Percentiles rank a stretch among this genome's conserved stretches.
These are phyloP conservation scores for Eucalyptus grandis DNA, from an alignment of 345 rosid species.

Conservation along the genomic window DNA sequence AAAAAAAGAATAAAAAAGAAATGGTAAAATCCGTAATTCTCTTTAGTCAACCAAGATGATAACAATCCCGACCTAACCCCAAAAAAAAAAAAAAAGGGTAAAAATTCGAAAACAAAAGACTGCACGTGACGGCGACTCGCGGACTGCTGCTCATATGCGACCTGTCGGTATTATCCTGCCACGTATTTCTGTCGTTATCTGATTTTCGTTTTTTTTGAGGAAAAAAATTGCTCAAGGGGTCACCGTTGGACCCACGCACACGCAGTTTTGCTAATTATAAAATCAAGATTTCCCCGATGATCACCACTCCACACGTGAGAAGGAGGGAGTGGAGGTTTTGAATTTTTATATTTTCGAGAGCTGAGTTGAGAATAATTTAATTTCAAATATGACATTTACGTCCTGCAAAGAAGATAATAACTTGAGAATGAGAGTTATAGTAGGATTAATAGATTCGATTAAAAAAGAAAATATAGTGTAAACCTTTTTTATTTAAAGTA, in stretches of 20 bases:
- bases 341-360: too few species aligned
- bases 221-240: neutral
- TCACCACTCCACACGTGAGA: too few species aligned
- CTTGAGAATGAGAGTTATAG: rapidly evolving
- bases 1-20: neutral
- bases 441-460: rapidly evolving
- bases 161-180: slow-evolving; percentile 5
- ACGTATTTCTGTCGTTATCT: neutral
- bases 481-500: neutral
- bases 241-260: neutral
- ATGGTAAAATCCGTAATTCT: neutral
- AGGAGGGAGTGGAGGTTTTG: rapidly evolving
- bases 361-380: too few species aligned
- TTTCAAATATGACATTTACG: rapidly evolving
- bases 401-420: rapidly evolving
- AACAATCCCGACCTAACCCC: neutral
- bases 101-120: neutral
- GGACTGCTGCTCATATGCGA: neutral
- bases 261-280: neutral
- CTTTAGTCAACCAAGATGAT: neutral
- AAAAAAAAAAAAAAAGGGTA: neutral
- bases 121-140: slow-evolving; percentile 8
- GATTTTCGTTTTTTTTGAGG: neutral
- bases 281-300: too few species aligned
- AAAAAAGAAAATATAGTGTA: too few species aligned